Conservation (phyloP, 2,329 filamentous ascomycete species). For the Pochonia chlamydosporia region DNA sequence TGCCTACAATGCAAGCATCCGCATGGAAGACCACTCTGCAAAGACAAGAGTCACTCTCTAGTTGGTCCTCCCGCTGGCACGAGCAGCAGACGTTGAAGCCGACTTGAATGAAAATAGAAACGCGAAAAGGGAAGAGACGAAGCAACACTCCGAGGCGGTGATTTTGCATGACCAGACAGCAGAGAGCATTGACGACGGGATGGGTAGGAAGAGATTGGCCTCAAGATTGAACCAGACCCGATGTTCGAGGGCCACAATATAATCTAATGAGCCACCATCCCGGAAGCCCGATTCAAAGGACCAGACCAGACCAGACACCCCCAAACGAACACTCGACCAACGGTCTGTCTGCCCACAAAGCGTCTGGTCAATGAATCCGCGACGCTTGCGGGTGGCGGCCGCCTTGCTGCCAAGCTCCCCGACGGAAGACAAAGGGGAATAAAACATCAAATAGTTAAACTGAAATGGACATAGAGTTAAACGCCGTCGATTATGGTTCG, state of each 20-base stretch:
- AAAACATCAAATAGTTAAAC: too few species aligned
- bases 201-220: too few species aligned
- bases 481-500: too few species aligned
- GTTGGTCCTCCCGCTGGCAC: background rate
- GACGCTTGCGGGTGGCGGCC: too few species aligned
- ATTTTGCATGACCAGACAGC: too few species aligned
- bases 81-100: background rate
- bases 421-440: too few species aligned
- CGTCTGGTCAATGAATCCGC: background rate
- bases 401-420: too few species aligned
- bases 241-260: slow-evolving; percentile 1
- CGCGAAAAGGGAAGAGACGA: background rate
- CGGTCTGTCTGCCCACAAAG: background rate
- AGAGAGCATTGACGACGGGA: slow-evolving; percentile 6
- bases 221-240: too few species aligned
- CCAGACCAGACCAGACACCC: background rate
- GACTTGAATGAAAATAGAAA: background rate
- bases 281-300: slow-evolving; percentile 2
- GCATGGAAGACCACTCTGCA: background rate
- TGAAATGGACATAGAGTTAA: background rate
- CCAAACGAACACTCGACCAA: background rate
- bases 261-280: slow-evolving; percentile 9
- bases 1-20: background rate
- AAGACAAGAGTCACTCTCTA: background rate
- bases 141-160: too few species aligned